Conservation (phyloP, 2,329 filamentous ascomycete species). For the Penicillium sp. region DNA sequence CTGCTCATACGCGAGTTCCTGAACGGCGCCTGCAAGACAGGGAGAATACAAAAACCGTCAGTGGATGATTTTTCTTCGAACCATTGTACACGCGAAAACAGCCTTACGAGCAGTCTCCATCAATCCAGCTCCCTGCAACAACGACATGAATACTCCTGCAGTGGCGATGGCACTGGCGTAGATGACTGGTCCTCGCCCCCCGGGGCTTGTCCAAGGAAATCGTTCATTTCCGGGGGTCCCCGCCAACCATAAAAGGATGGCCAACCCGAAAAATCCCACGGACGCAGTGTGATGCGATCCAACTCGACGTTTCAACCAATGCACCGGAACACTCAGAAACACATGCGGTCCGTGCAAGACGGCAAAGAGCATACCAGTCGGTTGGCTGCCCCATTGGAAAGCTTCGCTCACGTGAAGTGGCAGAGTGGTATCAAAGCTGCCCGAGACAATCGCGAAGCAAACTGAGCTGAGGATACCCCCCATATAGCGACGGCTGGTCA, state of each 20-base stretch:
- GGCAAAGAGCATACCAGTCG: slow-evolving; percentile 52
- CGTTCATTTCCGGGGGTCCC: slow-evolving; percentile 25
- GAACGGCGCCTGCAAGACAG: neutral
- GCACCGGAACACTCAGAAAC: slow-evolving; percentile 55
- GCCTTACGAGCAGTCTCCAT: slow-evolving; percentile 27
- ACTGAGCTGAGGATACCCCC: slow-evolving; percentile 37
- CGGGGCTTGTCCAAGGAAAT: slow-evolving; percentile 21
- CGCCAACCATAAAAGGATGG: slow-evolving; percentile 22
- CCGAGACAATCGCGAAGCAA: slow-evolving; percentile 44
- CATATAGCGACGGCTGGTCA: slow-evolving; percentile 34
- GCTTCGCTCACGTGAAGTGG: slow-evolving; percentile 49
- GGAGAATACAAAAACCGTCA: too few relatives aligned
- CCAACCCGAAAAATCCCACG: slow-evolving; percentile 20
- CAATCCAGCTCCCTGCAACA: slow-evolving; percentile 24
- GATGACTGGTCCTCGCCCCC: slow-evolving; percentile 15
- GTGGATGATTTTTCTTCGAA: neutral
- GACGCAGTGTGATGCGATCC: slow-evolving; percentile 22
- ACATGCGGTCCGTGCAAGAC: slow-evolving; percentile 52
- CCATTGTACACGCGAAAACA: too few relatives aligned
- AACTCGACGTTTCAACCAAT: slow-evolving; percentile 35
- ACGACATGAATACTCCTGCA: slow-evolving; percentile 19
- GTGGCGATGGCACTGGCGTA: slow-evolving; percentile 17
- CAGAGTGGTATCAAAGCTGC: slow-evolving; percentile 51
- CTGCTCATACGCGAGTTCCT: neutral
- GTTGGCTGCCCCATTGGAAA: slow-evolving; percentile 51